A percentile compares a stretch with the other conserved stretches of the same genome.
phyloP scores from a whole-genome alignment of 495 filamentous ascomycete genomes.

The Evernia prunastri region DNA sequence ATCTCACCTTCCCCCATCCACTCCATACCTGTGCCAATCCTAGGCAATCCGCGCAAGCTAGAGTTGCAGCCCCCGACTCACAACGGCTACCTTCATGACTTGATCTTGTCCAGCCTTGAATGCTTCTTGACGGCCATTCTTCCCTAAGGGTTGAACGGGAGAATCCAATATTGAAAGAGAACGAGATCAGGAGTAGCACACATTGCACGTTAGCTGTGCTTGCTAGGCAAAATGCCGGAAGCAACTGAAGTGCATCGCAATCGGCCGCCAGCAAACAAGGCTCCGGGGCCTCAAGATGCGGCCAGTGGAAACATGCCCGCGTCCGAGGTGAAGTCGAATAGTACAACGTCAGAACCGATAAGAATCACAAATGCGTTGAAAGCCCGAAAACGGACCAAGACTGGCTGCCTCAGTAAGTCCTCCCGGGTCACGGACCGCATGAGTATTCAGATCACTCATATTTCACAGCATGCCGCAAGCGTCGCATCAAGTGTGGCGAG shows the following conservation, averaged over 20 bases:
- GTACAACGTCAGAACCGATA: slow-evolving; percentile 17
- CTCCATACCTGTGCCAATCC: slow-evolving; percentile 1
- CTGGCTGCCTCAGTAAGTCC: slow-evolving; percentile 82
- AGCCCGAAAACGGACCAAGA: slow-evolving; percentile 80
- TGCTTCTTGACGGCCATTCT: neutral
- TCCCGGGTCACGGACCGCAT: neutral
- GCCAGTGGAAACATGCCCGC: neutral
- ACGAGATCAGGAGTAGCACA: neutral
- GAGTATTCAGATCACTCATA: slow-evolving; percentile 19
- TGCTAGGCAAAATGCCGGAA: slow-evolving; percentile 11
- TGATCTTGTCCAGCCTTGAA: neutral
- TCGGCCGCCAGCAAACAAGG: slow-evolving; percentile 2
- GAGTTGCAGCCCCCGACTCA: slow-evolving; percentile 14
- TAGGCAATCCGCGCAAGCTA: neutral
- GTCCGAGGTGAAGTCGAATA: slow-evolving; percentile 7
- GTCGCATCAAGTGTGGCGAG: slow-evolving; percentile 96
- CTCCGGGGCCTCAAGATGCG: slow-evolving; percentile 3
- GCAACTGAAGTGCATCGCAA: slow-evolving; percentile 3
- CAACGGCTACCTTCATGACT: slow-evolving; percentile 10
- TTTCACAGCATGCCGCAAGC: slow-evolving; percentile 73
- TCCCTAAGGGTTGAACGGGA: neutral
- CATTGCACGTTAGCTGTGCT: neutral
- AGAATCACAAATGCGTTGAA: slow-evolving; percentile 20
- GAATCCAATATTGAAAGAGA: slow-evolving; percentile 2
- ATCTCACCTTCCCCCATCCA: neutral